A percentile compares a stretch with the other conserved stretches of the same genome.
These are phyloP conservation scores for Sonneratia alba DNA, from an alignment of 345 rosid genomes.

Conservation along the genomic window DNA sequence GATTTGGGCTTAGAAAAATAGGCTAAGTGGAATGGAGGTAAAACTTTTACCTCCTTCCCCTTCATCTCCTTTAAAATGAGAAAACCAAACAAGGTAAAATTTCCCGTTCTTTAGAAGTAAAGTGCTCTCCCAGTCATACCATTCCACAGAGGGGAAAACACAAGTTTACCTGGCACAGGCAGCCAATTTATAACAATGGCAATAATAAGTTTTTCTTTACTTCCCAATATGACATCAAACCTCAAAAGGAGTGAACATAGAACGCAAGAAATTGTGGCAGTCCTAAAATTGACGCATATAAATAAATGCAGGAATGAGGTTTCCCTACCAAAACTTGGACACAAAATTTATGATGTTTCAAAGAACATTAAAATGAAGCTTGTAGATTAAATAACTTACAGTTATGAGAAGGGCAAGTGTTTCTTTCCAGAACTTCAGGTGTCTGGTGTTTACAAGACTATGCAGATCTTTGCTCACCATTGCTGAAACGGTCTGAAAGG, in stretches of 20 bases:
- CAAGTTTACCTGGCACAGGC: background rate
- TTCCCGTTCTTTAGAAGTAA: too few species aligned
- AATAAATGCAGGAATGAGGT: background rate
- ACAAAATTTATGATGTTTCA: background rate
- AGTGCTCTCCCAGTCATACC: background rate
- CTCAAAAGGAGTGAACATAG: background rate
- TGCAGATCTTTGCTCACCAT: constrained; percentile 90
- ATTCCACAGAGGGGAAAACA: background rate
- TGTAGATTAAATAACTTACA: constrained; percentile 37
- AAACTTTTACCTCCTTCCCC: too few species aligned
- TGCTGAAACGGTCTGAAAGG: constrained; percentile 76
- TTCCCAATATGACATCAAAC: background rate
- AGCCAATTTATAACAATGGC: background rate
- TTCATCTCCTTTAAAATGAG: too few species aligned
- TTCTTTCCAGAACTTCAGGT: constrained; percentile 89
- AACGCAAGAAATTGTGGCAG: background rate
- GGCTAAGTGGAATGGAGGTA: too few species aligned
- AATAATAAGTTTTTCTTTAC: background rate
- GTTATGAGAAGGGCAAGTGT: constrained; percentile 90
- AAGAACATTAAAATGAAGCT: background rate
- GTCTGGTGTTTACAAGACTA: constrained; percentile 66
- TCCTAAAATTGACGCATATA: background rate
- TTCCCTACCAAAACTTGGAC: background rate
- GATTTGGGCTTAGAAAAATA: too few species aligned
- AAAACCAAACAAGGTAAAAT: too few species aligned